Evolutionary conservation across 2,329 filamentous ascomycete genomes (phyloP).

Genomic region (Aureobasidium zeae): DNA sequence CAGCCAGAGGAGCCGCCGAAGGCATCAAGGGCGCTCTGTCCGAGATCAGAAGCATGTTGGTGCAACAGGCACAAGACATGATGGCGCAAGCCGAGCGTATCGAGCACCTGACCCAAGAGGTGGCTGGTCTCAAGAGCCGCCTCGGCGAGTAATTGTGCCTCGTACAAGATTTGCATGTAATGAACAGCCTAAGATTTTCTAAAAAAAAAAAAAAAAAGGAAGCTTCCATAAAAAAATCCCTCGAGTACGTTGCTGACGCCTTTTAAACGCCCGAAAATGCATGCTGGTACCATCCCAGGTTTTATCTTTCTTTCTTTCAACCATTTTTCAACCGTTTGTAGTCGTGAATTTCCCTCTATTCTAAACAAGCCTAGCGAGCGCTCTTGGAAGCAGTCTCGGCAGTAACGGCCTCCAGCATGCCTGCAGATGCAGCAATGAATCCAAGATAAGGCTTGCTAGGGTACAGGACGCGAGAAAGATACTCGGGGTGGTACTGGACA

Average conservation of each 20-base stretch:
- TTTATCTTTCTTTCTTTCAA: constrained; percentile 2
- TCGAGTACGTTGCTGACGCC: not conserved
- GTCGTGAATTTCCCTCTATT: not conserved
- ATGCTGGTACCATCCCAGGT: not conserved
- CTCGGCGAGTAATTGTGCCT: constrained; percentile 37
- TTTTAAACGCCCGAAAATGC: constrained; percentile 9
- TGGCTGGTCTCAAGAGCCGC: constrained; percentile 72
- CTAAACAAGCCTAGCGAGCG: not conserved
- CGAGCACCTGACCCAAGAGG: constrained; percentile 65
- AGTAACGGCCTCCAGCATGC: constrained; percentile 48
- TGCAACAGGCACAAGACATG: constrained; percentile 34
- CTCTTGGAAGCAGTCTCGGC: constrained; percentile 16
- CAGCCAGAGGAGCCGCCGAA: constrained; percentile 39
- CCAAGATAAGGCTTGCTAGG: constrained; percentile 72
- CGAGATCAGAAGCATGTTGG: constrained; percentile 68
- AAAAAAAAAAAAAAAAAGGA: not conserved
- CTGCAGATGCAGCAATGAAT: constrained; percentile 70
- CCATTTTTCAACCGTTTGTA: constrained; percentile 12
- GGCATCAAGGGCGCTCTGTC: constrained; percentile 57
- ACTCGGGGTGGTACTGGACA: constrained; percentile 86
- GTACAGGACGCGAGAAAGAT: constrained; percentile 62
- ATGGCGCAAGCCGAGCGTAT: constrained; percentile 62
- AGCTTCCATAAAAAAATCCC: not conserved
- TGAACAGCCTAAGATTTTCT: not conserved
- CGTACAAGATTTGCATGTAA: constrained; percentile 8